Evolutionary conservation across 805 yeast genomes (phyloP).

Genomic region (Zygoascus bituminiphila): DNA sequence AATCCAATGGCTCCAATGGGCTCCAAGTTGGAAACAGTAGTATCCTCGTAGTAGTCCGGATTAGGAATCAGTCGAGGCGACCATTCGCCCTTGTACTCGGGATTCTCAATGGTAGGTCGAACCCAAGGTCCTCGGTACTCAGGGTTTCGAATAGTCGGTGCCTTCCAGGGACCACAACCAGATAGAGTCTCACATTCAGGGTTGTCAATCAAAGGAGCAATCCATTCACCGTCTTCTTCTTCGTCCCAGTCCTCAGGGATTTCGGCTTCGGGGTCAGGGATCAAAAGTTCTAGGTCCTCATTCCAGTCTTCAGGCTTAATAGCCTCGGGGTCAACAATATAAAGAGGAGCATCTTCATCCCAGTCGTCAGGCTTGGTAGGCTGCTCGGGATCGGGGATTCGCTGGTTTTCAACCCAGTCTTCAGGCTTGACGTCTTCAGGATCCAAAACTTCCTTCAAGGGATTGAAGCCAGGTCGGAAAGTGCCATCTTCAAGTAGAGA

Average conservation of each 20-base stretch:
- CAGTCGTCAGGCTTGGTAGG: conserved; percentile 72
- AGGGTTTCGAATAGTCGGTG: conserved; percentile 61
- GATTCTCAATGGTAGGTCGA: conserved; percentile 61
- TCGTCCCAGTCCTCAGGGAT: conserved; percentile 83
- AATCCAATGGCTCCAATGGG: conserved; percentile 77
- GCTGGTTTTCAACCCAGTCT: conserved; percentile 70
- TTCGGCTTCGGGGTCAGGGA: conserved; percentile 58
- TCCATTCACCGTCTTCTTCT: conserved; percentile 83
- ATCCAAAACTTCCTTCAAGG: conserved; percentile 57
- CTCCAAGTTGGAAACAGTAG: conserved; percentile 49
- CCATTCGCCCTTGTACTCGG: conserved; percentile 77
- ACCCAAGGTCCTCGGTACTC: conserved; percentile 71
- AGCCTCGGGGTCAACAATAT: conserved; percentile 61
- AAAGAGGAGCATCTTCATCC: conserved; percentile 62
- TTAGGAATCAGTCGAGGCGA: conserved; percentile 54
- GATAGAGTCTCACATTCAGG: conserved; percentile 57
- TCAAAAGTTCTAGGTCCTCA: conserved; percentile 48
- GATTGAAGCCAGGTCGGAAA: conserved; percentile 59
- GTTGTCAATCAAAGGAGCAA: conserved; percentile 59
- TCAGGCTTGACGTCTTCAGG: conserved; percentile 55
- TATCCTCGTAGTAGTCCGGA: conserved; percentile 59
- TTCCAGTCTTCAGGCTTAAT: conserved; percentile 74
- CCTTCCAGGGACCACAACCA: conserved; percentile 71
- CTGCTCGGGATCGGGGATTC: conserved; percentile 59
- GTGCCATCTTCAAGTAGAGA: conserved; percentile 46